phyloP scores from a whole-genome alignment of 306 rosid species.

The Phaseolus lunatus region DNA sequence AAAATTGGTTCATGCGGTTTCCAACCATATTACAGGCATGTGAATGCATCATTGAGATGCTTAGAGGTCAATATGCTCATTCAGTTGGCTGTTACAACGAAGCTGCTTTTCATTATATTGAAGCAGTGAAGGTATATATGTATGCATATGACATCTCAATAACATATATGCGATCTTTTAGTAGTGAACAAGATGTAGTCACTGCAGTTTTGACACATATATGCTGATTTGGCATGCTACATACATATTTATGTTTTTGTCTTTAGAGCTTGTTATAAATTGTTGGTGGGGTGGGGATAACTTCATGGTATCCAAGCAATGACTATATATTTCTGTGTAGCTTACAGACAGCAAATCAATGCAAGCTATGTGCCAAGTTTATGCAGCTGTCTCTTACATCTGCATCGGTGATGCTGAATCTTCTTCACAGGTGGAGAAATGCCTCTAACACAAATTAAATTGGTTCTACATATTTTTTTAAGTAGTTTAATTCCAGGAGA shows the following conservation, averaged over 20 bases:
- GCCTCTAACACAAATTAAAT: slow-evolving; percentile 33
- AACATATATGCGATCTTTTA: slow-evolving; percentile 27
- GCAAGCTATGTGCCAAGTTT: slow-evolving; percentile 92
- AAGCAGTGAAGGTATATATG: slow-evolving; percentile 77
- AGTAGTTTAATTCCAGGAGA: slow-evolving; percentile 12
- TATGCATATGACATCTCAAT: slow-evolving; percentile 40
- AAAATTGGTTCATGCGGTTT: slow-evolving; percentile 84
- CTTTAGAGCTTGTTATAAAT: slow-evolving; percentile 16
- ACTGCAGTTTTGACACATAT: slow-evolving; percentile 36
- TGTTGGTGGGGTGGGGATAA: slow-evolving; percentile 28
- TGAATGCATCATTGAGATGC: slow-evolving; percentile 94
- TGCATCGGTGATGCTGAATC: slow-evolving; percentile 99
- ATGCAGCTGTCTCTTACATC: slow-evolving; percentile 92
- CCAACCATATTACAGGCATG: slow-evolving; percentile 95
- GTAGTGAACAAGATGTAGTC: slow-evolving; percentile 31
- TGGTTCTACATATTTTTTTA: slow-evolving; percentile 17
- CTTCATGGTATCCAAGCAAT: slow-evolving; percentile 41
- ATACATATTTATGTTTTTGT: slow-evolving; percentile 29
- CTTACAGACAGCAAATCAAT: slow-evolving; percentile 92
- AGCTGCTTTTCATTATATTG: slow-evolving; percentile 87
- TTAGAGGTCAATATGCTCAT: slow-evolving; percentile 97
- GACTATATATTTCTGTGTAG: slow-evolving; percentile 56
- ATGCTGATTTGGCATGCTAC: slow-evolving; percentile 44
- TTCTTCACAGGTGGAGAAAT: slow-evolving; percentile 73
- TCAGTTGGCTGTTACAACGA: slow-evolving; percentile 86